Conservation (phyloP, 805 yeast genomes). For the Blastobotrys muscicola region DNA sequence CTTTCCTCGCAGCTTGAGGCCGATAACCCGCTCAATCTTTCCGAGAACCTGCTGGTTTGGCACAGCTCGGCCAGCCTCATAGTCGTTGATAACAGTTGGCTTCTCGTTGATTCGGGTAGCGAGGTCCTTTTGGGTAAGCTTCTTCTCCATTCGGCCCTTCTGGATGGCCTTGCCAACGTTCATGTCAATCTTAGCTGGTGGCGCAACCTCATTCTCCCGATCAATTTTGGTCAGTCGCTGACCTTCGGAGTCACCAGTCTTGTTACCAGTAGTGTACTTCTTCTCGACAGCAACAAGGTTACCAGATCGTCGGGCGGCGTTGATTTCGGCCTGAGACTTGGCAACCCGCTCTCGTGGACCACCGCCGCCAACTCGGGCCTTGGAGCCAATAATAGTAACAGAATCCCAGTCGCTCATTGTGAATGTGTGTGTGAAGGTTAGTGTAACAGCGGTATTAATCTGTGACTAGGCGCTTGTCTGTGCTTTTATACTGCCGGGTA, state of each 20-base stretch:
- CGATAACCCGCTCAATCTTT: constrained; percentile 87
- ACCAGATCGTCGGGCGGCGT: constrained; percentile 92
- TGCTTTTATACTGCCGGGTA: background rate
- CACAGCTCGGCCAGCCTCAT: constrained; percentile 92
- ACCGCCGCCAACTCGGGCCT: constrained; percentile 78
- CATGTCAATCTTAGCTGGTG: constrained; percentile 79
- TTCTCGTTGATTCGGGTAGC: constrained; percentile 95
- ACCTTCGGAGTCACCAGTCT: constrained; percentile 72
- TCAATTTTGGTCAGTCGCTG: constrained; percentile 91
- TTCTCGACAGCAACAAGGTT: constrained; percentile 84
- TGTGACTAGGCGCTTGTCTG: constrained; percentile 1
- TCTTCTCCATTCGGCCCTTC: constrained; percentile 79
- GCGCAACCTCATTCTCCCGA: constrained; percentile 85
- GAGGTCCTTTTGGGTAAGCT: constrained; percentile 87
- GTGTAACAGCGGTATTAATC: constrained; percentile 1
- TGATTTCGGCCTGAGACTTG: constrained; percentile 63
- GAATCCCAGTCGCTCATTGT: constrained; percentile 73
- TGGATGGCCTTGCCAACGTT: constrained; percentile 82
- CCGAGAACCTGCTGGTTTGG: constrained; percentile 93
- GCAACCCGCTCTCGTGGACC: constrained; percentile 86
- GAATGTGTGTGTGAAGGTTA: background rate
- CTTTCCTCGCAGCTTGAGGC: constrained; percentile 93
- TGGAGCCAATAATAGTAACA: constrained; percentile 80
- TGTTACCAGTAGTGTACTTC: constrained; percentile 61
- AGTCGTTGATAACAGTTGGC: constrained; percentile 90